Percentiles rank a stretch among this genome's conserved stretches.
These are phyloP conservation scores for Mycena chlorophos DNA, from an alignment of 768 basidiomycete genomes.

Conservation along the genomic window DNA sequence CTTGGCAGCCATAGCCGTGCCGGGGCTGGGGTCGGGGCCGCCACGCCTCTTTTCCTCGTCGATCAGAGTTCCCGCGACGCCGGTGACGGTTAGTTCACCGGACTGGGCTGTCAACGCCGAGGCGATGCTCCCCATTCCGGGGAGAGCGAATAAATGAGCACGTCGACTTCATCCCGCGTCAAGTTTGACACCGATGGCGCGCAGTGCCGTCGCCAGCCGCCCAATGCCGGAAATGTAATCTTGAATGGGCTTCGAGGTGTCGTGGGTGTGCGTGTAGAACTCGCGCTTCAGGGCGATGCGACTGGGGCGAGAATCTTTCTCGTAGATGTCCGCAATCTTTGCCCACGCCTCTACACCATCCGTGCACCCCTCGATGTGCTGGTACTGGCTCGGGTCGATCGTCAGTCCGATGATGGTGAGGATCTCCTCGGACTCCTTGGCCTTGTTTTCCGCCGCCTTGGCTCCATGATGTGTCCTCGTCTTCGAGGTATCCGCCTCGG, in stretches of 20 bases:
- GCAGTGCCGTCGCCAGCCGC: constrained; percentile 6
- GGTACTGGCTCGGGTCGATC: constrained; percentile 5
- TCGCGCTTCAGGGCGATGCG: constrained; percentile 18
- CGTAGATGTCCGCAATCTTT: constrained; percentile 14
- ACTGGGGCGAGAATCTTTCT: constrained; percentile 19
- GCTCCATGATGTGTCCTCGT: not conserved
- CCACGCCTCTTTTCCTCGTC: constrained; percentile 3
- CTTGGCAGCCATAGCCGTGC: not conserved
- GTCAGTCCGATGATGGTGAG: constrained; percentile 11
- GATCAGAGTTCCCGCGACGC: constrained; percentile 1
- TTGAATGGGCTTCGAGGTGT: constrained; percentile 8
- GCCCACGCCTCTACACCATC: constrained; percentile 12
- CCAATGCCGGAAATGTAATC: constrained; percentile 10
- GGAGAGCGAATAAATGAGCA: constrained; percentile 13
- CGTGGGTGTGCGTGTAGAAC: constrained; percentile 15
- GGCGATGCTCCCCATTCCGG: constrained; percentile 8
- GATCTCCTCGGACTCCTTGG: constrained; percentile 4
- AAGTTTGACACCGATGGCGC: constrained; percentile 9
- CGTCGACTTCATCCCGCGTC: constrained; percentile 9
- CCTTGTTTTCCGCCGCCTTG: constrained; percentile 4
- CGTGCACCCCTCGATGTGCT: not conserved
- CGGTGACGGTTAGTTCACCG: constrained; percentile 1
- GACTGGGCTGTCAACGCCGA: constrained; percentile 4
- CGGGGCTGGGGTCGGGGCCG: not conserved
- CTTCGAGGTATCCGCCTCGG: not conserved